Evolutionary conservation across 2,329 filamentous ascomycete species (phyloP), one percentile per base, ranked within the genome.

Genomic region (Xylariaceae sp.): DNA sequence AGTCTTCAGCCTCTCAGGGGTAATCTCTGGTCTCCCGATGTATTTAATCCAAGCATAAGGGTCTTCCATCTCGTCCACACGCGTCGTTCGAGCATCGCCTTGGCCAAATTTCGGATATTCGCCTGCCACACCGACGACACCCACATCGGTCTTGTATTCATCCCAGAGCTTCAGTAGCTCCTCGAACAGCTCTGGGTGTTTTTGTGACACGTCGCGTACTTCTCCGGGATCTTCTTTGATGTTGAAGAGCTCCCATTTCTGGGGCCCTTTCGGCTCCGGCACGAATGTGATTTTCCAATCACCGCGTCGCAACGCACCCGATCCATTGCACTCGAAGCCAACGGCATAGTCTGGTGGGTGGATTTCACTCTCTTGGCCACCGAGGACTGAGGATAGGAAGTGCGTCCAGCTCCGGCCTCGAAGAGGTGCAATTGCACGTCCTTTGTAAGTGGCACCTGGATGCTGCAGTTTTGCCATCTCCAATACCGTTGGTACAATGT

Each of bases 401-500:
- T 51, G 54, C 32, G 47, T 47, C 59, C 57, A 59, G 15, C 55
- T 54, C 39, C 51, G 51, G 7, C 56, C 54, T 32, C 52, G 51
- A 14, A 57, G 39, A 9, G 52, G 46, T 12, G 53, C 49, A 9
- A 62, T 49, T 35, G 51, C 43, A n/a, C 56, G 51, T 10, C 58
- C 58, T 12, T 55, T 50, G 42, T 58, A 60, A 31, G 39, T n/a
- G 4, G 55, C 52, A n/a, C 49, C 51, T 5, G 58, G 61, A 39
- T 61, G 79, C 38, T 66, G 58, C 39, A 75, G 61, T 19, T 71
- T 72, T 1, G 73, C 73, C 62, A 77, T 70, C 7, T 77, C 74
- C 32, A 76, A 66, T 18, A 77, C 67, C 1, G 75, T 74, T 0
- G 75, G 75, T 2, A 73, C 68, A 1, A 78, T 67, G 51, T 78